Conservation (phyloP, 352 stramenopile species). For the Pythium insidiosum region DNA sequence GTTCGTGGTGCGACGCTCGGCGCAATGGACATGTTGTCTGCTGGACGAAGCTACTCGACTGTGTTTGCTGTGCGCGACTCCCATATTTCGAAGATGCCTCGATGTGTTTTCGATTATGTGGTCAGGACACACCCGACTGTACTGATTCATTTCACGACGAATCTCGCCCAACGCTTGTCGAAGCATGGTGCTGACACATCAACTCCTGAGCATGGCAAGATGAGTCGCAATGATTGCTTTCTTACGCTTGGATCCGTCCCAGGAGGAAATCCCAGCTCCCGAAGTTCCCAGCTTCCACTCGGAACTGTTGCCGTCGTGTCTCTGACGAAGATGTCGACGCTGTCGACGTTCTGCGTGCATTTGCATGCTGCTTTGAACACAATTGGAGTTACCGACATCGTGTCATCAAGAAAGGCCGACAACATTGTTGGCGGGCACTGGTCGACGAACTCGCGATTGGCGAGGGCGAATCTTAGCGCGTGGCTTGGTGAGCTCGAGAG, state of each 20-base stretch:
- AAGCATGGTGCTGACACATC: slow-evolving; percentile 26
- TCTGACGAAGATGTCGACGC: slow-evolving; percentile 63
- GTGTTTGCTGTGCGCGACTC: slow-evolving; percentile 84
- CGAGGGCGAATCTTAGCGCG: slow-evolving; percentile 54
- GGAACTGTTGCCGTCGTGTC: slow-evolving; percentile 74
- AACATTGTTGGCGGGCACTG: slow-evolving; percentile 59
- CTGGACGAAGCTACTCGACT: slow-evolving; percentile 61
- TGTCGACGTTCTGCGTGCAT: slow-evolving; percentile 67
- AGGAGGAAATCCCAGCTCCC: too few relatives aligned
- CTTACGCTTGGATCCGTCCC: too few relatives aligned
- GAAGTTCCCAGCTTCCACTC: slow-evolving; percentile 29
- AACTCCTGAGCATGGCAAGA: slow-evolving; percentile 26
- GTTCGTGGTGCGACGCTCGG: slow-evolving; percentile 73
- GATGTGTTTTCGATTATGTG: slow-evolving; percentile 82
- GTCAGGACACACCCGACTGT: slow-evolving; percentile 58
- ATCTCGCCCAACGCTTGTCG: slow-evolving; percentile 51
- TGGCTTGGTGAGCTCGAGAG: slow-evolving; percentile 82
- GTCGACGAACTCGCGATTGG: slow-evolving; percentile 57
- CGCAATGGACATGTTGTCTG: slow-evolving; percentile 77
- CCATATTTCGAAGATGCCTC: slow-evolving; percentile 83
- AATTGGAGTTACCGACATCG: slow-evolving; percentile 48
- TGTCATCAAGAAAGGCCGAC: slow-evolving; percentile 67
- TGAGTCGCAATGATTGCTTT: too few relatives aligned
- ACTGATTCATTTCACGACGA: slow-evolving; percentile 76
- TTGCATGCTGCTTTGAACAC: slow-evolving; percentile 56